Evolutionary conservation across 75 land plant genomes (phyloP).

Genomic region (Cunninghamia lanceolata): DNA sequence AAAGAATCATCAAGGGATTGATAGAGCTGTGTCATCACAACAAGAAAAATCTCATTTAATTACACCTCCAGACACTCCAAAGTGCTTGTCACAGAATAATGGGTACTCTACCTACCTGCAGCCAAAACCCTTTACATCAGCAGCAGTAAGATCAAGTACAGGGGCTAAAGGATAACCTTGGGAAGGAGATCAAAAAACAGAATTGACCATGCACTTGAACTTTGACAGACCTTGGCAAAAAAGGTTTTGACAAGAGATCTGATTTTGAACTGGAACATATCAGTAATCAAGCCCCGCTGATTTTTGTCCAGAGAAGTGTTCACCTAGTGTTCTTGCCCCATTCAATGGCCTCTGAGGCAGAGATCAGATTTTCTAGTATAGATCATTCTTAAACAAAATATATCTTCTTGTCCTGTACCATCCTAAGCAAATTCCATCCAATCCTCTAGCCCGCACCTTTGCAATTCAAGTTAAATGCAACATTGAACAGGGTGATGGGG

Average conservation of each 20-base stretch:
- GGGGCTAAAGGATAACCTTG: not conserved
- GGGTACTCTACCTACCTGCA: not conserved
- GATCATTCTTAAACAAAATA: too few species aligned
- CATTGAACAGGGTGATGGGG: not conserved
- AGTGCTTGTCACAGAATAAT: not conserved
- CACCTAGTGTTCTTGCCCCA: not conserved
- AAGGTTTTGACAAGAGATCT: not conserved
- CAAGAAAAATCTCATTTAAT: too few species aligned
- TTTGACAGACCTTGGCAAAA: not conserved
- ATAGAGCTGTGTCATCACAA: too few species aligned
- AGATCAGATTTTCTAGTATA: not conserved
- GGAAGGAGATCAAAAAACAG: not conserved
- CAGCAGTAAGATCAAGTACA: not conserved
- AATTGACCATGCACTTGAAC: not conserved
- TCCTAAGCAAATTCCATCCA: not conserved
- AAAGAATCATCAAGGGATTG: too few species aligned
- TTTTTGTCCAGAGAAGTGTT: not conserved
- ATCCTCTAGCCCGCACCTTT: not conserved
- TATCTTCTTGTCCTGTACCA: not conserved
- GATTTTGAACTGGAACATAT: not conserved
- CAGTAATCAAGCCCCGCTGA: not conserved
- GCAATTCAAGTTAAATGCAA: not conserved
- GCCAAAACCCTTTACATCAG: not conserved
- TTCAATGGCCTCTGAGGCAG: not conserved
- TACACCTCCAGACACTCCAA: not conserved